Base-by-base conservation (phyloP, 176 grass and related monocot species). In the Aegilops umbellulata region DNA sequence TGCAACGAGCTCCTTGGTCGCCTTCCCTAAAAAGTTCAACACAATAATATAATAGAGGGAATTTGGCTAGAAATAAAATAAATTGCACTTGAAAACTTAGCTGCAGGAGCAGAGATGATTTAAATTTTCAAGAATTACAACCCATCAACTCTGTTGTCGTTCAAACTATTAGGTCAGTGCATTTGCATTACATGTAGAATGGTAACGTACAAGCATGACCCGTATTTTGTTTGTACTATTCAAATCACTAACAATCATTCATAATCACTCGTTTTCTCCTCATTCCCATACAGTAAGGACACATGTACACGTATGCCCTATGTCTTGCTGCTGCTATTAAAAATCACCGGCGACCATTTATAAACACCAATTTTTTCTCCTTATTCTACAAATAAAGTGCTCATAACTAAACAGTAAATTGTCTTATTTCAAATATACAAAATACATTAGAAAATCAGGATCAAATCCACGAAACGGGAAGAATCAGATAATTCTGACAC, bases 251-350 rank as follows among this genome's bases (percentile, higher is more conserved):
- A 16, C 15, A 4, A 17, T 51, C 47, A 51, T 51, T 16, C 14
- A 16, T 51, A 17, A 6, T 15, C 47, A 51, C 47, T 16, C 0
- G 14, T 51, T 51, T 16, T 51, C 15, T 51, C 42, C 42, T 14
- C 4, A 17, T 51, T 16, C 47, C 15, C 15, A 51, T 51, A 51
- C 4, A 51, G 4, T 51, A 51, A 16, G 15, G 15, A 36, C 2
- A 75, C 53, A 24, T 41, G 29, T n/a, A 46, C 19, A 16, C 25
- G 60, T 14, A 85, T 5, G 1, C 30, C 3, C 69, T 74, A 23
- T 8, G 41, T 53, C 19, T 76, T 24, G 31, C 39, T 85, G 68
- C 29, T 4, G 6, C 49, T 82, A 86, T 86, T 82, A 35, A 82
- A 80, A 76, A 76, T 69, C n/a, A 23, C 10, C 42, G 5, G 2